These are phyloP conservation scores for Veloporphyrellus conicus DNA, from an alignment of 1,284 basidiomycete species.

Conservation along the genomic window DNA sequence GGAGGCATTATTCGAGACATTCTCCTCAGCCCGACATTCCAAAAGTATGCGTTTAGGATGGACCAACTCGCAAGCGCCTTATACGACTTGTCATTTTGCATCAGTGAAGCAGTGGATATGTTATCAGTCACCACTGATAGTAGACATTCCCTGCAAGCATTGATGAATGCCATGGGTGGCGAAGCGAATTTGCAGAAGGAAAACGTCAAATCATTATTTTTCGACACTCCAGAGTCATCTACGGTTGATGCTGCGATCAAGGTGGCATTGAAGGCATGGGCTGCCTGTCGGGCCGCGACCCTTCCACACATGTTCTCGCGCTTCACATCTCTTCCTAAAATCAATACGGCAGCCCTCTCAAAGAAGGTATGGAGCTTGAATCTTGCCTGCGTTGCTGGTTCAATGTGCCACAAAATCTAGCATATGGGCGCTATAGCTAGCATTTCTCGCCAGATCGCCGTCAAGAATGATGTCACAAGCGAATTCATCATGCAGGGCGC, in stretches of 20 bases:
- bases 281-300: constrained; percentile 34
- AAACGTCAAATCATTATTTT: constrained; percentile 38
- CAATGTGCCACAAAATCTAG: constrained; percentile 25
- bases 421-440: constrained; percentile 36
- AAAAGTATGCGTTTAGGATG: constrained; percentile 43
- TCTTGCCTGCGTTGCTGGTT: neutral
- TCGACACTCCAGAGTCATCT: constrained; percentile 24
- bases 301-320: constrained; percentile 18
- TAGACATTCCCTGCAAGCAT: constrained; percentile 36
- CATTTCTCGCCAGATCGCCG: constrained; percentile 35
- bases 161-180: constrained; percentile 40
- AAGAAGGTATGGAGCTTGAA: constrained; percentile 12
- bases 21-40: constrained; percentile 26
- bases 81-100: constrained; percentile 38
- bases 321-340: constrained; percentile 15
- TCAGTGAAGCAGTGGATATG: constrained; percentile 44
- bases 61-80: constrained; percentile 42
- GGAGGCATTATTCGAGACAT: constrained; percentile 34
- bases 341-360: constrained; percentile 18
- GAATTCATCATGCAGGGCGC: constrained; percentile 25
- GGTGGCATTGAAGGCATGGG: constrained; percentile 46
- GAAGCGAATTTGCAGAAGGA: constrained; percentile 27
- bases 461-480: constrained; percentile 42
- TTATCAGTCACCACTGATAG: constrained; percentile 30
- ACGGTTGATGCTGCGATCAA: constrained; percentile 7